Conservation (phyloP, 805 yeast genomes). For the Limtongozyma cylindracea region DNA sequence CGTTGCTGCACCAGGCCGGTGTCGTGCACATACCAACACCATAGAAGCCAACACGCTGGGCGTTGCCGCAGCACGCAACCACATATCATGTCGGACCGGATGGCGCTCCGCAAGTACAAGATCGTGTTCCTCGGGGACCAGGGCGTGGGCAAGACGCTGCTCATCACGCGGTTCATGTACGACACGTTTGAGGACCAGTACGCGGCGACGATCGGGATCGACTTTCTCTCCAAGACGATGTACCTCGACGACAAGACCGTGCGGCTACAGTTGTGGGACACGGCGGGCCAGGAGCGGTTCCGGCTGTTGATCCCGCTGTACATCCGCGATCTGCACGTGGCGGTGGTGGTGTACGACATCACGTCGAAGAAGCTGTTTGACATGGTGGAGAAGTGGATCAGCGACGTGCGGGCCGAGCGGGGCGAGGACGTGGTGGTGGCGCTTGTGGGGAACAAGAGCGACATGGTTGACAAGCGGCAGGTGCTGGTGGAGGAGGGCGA, state of each 20-base stretch:
- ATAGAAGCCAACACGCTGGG: too few species aligned
- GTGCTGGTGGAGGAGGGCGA: conserved; percentile 74
- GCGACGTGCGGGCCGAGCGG: conserved; percentile 81
- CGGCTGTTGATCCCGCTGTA: conserved; percentile 87
- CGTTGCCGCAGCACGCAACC: too few species aligned
- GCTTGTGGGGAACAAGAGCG: conserved; percentile 81
- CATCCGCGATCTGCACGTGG: conserved; percentile 91
- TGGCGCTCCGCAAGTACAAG: conserved; percentile 42
- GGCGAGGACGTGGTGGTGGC: conserved; percentile 78
- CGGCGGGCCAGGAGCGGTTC: conserved; percentile 94
- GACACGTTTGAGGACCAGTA: conserved; percentile 93
- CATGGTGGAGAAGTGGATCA: conserved; percentile 76
- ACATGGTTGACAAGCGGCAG: conserved; percentile 46
- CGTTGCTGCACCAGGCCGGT: too few species aligned
- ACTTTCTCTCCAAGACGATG: conserved; percentile 56
- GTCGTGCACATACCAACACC: too few species aligned
- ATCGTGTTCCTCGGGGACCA: conserved; percentile 95
- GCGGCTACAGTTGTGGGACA: conserved; percentile 89
- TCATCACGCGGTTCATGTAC: conserved; percentile 93
- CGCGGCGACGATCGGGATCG: conserved; percentile 93
- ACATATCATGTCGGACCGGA: conserved; percentile 9
- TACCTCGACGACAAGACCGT: conserved; percentile 87
- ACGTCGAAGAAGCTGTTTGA: conserved; percentile 70
- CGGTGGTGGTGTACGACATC: conserved; percentile 86
- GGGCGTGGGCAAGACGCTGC: conserved; percentile 90